Evolutionary conservation across 1,139 yeast genomes (phyloP).

Genomic region (Yamadazyma triangularis): DNA sequence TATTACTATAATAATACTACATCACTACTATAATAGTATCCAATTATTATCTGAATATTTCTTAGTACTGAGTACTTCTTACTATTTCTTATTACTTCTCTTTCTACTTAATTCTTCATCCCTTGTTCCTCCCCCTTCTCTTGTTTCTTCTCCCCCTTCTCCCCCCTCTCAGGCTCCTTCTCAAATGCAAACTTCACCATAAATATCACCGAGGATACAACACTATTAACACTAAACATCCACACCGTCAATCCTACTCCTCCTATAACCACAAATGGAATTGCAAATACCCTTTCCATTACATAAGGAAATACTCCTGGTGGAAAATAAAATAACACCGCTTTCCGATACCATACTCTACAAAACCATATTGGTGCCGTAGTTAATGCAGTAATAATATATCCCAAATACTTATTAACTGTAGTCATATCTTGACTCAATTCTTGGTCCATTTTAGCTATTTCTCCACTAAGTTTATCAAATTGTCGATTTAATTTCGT

Average conservation of each 20-base stretch:
- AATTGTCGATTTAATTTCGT: constrained; percentile 78
- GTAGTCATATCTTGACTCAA: constrained; percentile 34
- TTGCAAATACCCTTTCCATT: constrained; percentile 53
- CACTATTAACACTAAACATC: constrained; percentile 39
- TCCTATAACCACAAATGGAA: constrained; percentile 59
- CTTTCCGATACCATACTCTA: constrained; percentile 54
- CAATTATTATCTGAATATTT: too few relatives aligned
- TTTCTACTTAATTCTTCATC: too few relatives aligned
- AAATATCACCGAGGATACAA: constrained; percentile 23
- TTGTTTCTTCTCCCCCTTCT: too few relatives aligned
- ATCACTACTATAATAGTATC: too few relatives aligned
- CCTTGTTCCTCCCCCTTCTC: too few relatives aligned
- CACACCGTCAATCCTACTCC: constrained; percentile 50
- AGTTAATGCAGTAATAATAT: constrained; percentile 24
- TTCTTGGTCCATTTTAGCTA: constrained; percentile 37
- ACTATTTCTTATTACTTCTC: too few relatives aligned
- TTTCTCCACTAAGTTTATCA: constrained; percentile 54
- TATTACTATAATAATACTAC: too few relatives aligned
- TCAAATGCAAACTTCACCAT: constrained; percentile 27
- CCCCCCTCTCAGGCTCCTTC: too few relatives aligned
- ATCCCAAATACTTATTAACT: constrained; percentile 29
- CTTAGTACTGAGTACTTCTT: too few relatives aligned
- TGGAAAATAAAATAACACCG: constrained; percentile 60
- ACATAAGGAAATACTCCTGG: constrained; percentile 51
- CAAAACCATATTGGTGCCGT: constrained; percentile 46